These are phyloP conservation scores for barley (Hordeum vulgare) DNA, from an alignment of 176 grass and related monocot species.

Conservation along the genomic window MorexV3_pseudomolecules_assembly NC_058518.1:276625861-276626360, in stretches of 20 bases:
- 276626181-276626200: no score
- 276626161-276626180: background rate
- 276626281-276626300: conserved; percentile 2
- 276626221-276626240: no score
- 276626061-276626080: conserved; percentile 90
- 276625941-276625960: conserved; percentile 71
- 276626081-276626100: conserved; percentile 84
- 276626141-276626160: background rate
- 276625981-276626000: conserved; percentile 18
- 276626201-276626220: no score
- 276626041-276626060: conserved; percentile 75
- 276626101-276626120: conserved; percentile 73
- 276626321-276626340: conserved; percentile 7
- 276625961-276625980: conserved; percentile 56
- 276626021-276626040: conserved; percentile 30
- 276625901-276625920: conserved; percentile 84
- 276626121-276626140: conserved; percentile 88
- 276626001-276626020: conserved; percentile 17
- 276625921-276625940: conserved; percentile 60
- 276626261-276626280: background rate
- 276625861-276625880: conserved; percentile 80
- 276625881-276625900: conserved; percentile 78
- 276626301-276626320: background rate
- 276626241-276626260: no score
- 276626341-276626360: background rate